Conservation (phyloP, 2,329 filamentous ascomycete species). For the Aspergillus neotritici region DNA sequence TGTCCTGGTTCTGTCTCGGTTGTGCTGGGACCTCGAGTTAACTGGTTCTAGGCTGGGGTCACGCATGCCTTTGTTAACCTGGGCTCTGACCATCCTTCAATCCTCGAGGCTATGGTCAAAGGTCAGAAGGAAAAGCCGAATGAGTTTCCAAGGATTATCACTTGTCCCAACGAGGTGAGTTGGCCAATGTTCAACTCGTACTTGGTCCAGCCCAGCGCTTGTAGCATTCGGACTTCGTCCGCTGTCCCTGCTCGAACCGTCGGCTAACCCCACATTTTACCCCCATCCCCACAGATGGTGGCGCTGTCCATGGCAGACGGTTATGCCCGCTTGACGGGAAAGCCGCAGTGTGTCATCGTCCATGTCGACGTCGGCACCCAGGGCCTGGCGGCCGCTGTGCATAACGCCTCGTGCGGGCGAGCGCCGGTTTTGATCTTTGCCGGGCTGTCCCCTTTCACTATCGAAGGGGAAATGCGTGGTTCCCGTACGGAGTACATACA, state of each 20-base stretch:
- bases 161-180: slow-evolving; percentile 69
- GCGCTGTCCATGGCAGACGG: slow-evolving; percentile 80
- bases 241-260: slow-evolving; percentile 1
- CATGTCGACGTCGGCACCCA: slow-evolving; percentile 81
- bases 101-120: slow-evolving; percentile 75
- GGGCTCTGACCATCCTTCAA: slow-evolving; percentile 61
- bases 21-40: no score
- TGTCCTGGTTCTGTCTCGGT: no score
- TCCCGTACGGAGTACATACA: slow-evolving; percentile 80
- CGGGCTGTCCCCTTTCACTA: slow-evolving; percentile 68
- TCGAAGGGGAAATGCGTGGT: slow-evolving; percentile 70
- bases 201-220: neutral
- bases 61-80: slow-evolving; percentile 50
- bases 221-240: slow-evolving; percentile 7
- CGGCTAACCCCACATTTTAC: slow-evolving; percentile 11
- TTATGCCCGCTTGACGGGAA: slow-evolving; percentile 65
- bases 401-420: slow-evolving; percentile 70
- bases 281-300: slow-evolving; percentile 57
- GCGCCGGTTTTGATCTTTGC: slow-evolving; percentile 74
- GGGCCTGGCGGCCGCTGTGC: slow-evolving; percentile 68
- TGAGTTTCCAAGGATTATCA: slow-evolving; percentile 67
- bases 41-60: slow-evolving; percentile 40
- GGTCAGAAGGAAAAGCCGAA: slow-evolving; percentile 61
- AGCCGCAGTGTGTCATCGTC: slow-evolving; percentile 71
- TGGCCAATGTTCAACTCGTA: neutral